These are phyloP conservation scores for Apiosordaria backusii DNA, from an alignment of 495 filamentous ascomycete species.

Conservation along the genomic window DNA sequence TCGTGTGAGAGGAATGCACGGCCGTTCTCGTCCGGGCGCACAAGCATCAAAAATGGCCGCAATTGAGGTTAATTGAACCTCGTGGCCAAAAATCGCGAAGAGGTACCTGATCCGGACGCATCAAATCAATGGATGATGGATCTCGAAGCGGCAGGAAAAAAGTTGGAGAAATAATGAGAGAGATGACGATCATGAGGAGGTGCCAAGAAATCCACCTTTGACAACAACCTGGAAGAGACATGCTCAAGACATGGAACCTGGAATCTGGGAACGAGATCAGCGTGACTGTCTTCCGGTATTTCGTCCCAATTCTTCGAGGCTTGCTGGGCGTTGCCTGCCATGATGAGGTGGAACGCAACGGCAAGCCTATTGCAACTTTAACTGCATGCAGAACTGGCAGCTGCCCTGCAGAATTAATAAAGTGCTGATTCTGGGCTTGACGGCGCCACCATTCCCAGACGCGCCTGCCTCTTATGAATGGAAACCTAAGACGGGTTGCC, in stretches of 20 bases:
- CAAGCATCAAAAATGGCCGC: neutral
- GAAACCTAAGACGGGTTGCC: neutral
- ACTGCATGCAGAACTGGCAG: neutral
- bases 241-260: neutral
- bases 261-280: constrained; percentile 2
- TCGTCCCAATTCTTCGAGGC: neutral
- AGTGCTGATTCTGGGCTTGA: neutral
- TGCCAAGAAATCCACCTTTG: neutral
- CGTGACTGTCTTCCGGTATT: neutral
- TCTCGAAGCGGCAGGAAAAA: neutral
- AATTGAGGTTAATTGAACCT: neutral
- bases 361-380: neutral
- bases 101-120: neutral
- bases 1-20: neutral
- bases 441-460: neutral
- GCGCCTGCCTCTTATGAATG: neutral
- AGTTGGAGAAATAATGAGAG: neutral
- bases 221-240: neutral
- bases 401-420: neutral
- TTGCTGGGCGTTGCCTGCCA: neutral
- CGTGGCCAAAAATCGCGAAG: neutral
- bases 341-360: neutral
- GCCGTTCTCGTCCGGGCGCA: neutral
- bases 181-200: constrained; percentile 1
- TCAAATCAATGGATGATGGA: neutral